Conservation (phyloP, 805 yeast species). For the Saccharomycopsis oosterbeekiorum region DNA sequence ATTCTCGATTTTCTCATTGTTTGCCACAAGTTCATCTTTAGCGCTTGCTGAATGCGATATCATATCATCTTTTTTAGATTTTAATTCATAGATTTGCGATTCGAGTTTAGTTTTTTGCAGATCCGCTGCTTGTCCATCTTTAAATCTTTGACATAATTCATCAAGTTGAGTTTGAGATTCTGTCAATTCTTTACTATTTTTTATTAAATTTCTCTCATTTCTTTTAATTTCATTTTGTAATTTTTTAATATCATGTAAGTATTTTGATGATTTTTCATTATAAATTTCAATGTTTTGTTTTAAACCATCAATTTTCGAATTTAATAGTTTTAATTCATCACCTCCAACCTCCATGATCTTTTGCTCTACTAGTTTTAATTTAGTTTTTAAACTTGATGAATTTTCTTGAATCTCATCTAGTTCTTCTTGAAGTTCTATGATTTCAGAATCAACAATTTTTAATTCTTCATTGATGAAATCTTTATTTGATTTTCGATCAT, state of each 20-base stretch:
- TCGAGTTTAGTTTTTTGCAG: slow-evolving; percentile 23
- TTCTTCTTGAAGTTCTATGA: slow-evolving; percentile 31
- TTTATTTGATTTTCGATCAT: slow-evolving; percentile 17
- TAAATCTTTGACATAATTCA: slow-evolving; percentile 26
- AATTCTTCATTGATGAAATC: slow-evolving; percentile 27
- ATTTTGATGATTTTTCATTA: slow-evolving; percentile 46
- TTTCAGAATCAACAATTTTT: slow-evolving; percentile 27
- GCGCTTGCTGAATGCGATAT: slow-evolving; percentile 32
- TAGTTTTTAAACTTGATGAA: slow-evolving; percentile 44
- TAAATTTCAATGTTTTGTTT: slow-evolving; percentile 55
- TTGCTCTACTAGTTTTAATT: slow-evolving; percentile 56
- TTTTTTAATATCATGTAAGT: slow-evolving; percentile 47
- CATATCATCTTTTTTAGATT: slow-evolving; percentile 29
- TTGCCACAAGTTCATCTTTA: slow-evolving; percentile 33
- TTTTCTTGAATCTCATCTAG: slow-evolving; percentile 38
- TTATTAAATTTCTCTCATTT: slow-evolving; percentile 36
- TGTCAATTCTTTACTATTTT: slow-evolving; percentile 38
- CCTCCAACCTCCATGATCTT: slow-evolving; percentile 91
- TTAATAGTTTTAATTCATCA: slow-evolving; percentile 65
- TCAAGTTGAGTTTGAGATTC: slow-evolving; percentile 28
- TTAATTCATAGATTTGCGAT: slow-evolving; percentile 24
- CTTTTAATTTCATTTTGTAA: slow-evolving; percentile 55
- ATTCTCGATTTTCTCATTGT: slow-evolving; percentile 38
- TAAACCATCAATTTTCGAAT: slow-evolving; percentile 70
- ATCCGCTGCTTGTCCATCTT: slow-evolving; percentile 22